These are phyloP conservation scores for cucumber (Cucumis sativus) DNA, from an alignment of 306 rosid species.

Conservation along the genomic window Cucumber_9930_V3 NC_026659.2:25376001-25376500, in stretches of 20 bases:
- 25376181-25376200: conserved; percentile 65
- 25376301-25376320: not conserved
- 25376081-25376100: conserved; percentile 55
- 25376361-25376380: conserved; percentile 73
- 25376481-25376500: conserved; percentile 77
- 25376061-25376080: conserved; percentile 43
- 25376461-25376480: conserved; percentile 88
- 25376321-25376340: conserved; percentile 13
- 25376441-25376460: conserved; percentile 88
- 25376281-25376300: not conserved
- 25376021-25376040: conserved; percentile 74
- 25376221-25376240: conserved; percentile 91
- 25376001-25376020: conserved; percentile 66
- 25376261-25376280: not conserved
- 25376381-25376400: conserved; percentile 50
- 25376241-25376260: conserved; percentile 91
- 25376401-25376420: conserved; percentile 93
- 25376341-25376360: conserved; percentile 87
- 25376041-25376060: conserved; percentile 46
- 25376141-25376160: conserved; percentile 80
- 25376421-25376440: conserved; percentile 90
- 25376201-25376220: conserved; percentile 86
- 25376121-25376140: conserved; percentile 85
- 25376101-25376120: conserved; percentile 92
- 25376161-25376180: conserved; percentile 79